Conservation (phyloP, 1,284 basidiomycete genomes). For the Cryptococcus sp. region DNA sequence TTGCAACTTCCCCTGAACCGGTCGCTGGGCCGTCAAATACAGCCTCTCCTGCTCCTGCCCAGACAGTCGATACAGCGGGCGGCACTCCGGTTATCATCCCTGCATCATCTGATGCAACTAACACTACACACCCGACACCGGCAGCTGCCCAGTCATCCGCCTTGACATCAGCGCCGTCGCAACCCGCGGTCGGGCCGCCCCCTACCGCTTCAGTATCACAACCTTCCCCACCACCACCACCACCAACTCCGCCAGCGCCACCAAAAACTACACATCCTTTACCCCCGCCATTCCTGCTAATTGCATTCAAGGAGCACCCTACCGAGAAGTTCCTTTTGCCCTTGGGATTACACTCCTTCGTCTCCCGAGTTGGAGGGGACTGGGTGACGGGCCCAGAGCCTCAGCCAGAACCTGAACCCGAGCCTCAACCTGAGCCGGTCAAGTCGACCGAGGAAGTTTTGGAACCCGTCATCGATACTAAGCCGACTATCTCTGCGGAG, state of each 20-base stretch:
- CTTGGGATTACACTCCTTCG: conserved; percentile 35
- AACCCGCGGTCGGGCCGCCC: conserved; percentile 6
- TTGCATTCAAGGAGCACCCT: conserved; percentile 46
- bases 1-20: not conserved
- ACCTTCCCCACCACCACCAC: conserved; percentile 7
- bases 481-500: not conserved
- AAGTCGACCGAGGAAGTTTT: not conserved
- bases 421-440: conserved; percentile 4
- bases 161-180: not conserved
- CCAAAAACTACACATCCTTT: conserved; percentile 32
- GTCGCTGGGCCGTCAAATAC: not conserved
- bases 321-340: conserved; percentile 49
- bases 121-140: not conserved
- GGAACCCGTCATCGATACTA: not conserved
- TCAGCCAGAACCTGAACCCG: conserved; percentile 6
- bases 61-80: not conserved
- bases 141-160: not conserved
- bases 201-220: conserved; percentile 1
- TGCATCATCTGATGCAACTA: not conserved
- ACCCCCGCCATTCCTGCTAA: conserved; percentile 43
- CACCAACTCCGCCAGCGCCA: conserved; percentile 17
- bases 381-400: conserved; percentile 32
- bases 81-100: not conserved
- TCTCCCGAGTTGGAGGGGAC: conserved; percentile 45
- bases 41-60: not conserved